These are phyloP conservation scores for Nowakowskiella sp. DNA, from an alignment of 192 early-diverging fungal genomes.

Conservation along the genomic window DNA sequence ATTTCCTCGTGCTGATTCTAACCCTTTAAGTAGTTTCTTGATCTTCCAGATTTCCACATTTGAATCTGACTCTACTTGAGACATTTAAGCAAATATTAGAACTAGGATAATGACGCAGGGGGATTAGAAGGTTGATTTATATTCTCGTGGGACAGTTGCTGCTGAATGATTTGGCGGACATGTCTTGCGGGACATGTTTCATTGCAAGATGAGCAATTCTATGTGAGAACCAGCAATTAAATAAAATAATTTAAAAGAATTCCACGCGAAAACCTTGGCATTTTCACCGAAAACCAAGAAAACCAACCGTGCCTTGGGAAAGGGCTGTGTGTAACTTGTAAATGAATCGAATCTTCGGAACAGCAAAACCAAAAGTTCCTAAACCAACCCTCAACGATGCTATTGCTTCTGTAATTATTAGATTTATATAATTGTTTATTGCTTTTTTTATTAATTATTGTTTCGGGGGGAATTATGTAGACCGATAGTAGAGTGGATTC, in stretches of 20 bases:
- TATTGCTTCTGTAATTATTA: conserved; percentile 52
- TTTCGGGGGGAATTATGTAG: conserved; percentile 24
- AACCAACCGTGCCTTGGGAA: too few relatives aligned
- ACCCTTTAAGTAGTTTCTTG: conserved; percentile 96
- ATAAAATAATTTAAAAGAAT: too few relatives aligned
- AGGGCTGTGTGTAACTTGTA: conserved; percentile 1
- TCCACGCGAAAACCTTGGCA: too few relatives aligned
- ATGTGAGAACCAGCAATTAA: too few relatives aligned
- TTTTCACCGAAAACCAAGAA: too few relatives aligned
- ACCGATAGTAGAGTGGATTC: conserved; percentile 79
- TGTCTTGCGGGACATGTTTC: too few relatives aligned
- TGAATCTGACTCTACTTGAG: conserved; percentile 68
- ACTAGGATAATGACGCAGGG: too few relatives aligned
- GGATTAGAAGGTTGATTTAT: too few relatives aligned
- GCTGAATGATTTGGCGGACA: too few relatives aligned
- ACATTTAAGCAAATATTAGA: too few relatives aligned
- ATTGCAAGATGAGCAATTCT: too few relatives aligned
- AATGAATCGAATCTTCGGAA: conserved; percentile 93
- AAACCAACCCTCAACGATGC: conserved; percentile 86
- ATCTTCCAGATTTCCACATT: conserved; percentile 97
- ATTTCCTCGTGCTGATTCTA: conserved; percentile 91
- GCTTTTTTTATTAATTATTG: neutral
- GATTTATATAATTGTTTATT: neutral
- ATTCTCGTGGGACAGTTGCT: too few relatives aligned
- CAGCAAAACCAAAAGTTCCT: conserved; percentile 68